A percentile compares a stretch with the other conserved stretches of the same genome.
These are phyloP conservation scores for Pneumocystis carinii DNA, from an alignment of 1,139 yeast species.

Conservation along the genomic window DNA sequence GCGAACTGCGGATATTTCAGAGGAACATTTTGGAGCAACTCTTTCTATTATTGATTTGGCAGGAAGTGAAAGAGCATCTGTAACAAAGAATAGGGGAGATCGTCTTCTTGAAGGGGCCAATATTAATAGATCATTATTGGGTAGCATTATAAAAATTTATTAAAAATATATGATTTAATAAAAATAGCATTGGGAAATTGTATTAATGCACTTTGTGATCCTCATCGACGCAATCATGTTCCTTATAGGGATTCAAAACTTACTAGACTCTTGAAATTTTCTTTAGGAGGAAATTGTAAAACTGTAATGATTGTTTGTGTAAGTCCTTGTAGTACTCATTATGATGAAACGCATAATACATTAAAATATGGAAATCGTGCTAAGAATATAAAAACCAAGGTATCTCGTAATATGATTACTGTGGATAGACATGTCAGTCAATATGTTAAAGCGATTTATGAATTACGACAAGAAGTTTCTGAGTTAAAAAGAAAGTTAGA, in stretches of 20 bases:
- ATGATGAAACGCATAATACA: slow-evolving; percentile 72
- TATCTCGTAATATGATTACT: slow-evolving; percentile 58
- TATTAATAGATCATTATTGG: slow-evolving; percentile 77
- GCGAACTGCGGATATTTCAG: slow-evolving; percentile 27
- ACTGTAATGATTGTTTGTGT: slow-evolving; percentile 55
- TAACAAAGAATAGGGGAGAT: slow-evolving; percentile 39
- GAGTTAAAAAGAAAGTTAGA: slow-evolving; percentile 36
- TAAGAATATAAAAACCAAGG: slow-evolving; percentile 73
- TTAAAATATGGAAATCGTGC: slow-evolving; percentile 88
- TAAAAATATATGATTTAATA: not conserved
- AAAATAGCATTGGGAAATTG: slow-evolving; percentile 83
- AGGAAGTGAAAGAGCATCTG: slow-evolving; percentile 83
- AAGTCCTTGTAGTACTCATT: slow-evolving; percentile 61
- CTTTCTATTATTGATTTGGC: slow-evolving; percentile 88
- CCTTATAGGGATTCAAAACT: slow-evolving; percentile 88
- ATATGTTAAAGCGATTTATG: slow-evolving; percentile 70
- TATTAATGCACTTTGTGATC: slow-evolving; percentile 78
- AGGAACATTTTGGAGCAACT: slow-evolving; percentile 38
- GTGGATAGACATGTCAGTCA: slow-evolving; percentile 79
- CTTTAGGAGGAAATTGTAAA: slow-evolving; percentile 80
- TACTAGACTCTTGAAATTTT: slow-evolving; percentile 78
- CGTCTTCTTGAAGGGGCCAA: slow-evolving; percentile 85
- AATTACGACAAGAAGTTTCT: slow-evolving; percentile 64
- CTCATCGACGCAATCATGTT: slow-evolving; percentile 51
- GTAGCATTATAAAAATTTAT: slow-evolving; percentile 31